Evolutionary conservation across 768 basidiomycete species (phyloP).

Genomic region (Phylloporus arenicola): DNA sequence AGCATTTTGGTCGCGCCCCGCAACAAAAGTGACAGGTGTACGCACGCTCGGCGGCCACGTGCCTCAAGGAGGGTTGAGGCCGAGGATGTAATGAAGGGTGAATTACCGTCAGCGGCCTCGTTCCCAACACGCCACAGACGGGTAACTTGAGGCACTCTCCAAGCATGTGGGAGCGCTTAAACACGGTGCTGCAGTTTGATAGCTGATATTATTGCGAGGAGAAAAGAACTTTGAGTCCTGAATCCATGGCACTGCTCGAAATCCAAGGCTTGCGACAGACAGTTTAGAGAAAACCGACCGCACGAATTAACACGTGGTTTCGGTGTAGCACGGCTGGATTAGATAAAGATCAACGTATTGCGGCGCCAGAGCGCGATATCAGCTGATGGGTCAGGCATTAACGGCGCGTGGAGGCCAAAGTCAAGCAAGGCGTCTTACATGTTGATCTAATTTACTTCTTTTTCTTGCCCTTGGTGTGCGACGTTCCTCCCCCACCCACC

Average conservation of each 20-base stretch:
- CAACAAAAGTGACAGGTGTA: slow-evolving; percentile 9
- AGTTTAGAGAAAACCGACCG: not conserved
- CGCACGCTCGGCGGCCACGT: slow-evolving; percentile 15
- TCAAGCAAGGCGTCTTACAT: slow-evolving; percentile 17
- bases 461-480: slow-evolving; percentile 57
- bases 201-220: not conserved
- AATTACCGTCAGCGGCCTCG: slow-evolving; percentile 27
- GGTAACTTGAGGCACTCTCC: slow-evolving; percentile 15
- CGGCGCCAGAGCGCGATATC: slow-evolving; percentile 19
- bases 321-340: slow-evolving; percentile 17
- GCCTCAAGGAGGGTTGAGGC: slow-evolving; percentile 16
- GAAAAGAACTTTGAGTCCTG: not conserved
- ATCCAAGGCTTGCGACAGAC: not conserved
- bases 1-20: not conserved
- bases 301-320: slow-evolving; percentile 13
- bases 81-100: slow-evolving; percentile 19
- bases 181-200: not conserved
- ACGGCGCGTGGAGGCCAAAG: slow-evolving; percentile 13
- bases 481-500: slow-evolving; percentile 32
- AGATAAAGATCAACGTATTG: slow-evolving; percentile 22
- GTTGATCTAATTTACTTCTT: slow-evolving; percentile 47
- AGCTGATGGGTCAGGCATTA: slow-evolving; percentile 21
- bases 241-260: slow-evolving; percentile 1
- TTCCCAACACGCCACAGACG: slow-evolving; percentile 24
- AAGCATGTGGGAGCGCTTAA: slow-evolving; percentile 1